Evolutionary conservation across 2,329 filamentous ascomycete species (phyloP), one percentile per base, ranked within the genome.

Genomic region (Hypoxylon sp.): DNA sequence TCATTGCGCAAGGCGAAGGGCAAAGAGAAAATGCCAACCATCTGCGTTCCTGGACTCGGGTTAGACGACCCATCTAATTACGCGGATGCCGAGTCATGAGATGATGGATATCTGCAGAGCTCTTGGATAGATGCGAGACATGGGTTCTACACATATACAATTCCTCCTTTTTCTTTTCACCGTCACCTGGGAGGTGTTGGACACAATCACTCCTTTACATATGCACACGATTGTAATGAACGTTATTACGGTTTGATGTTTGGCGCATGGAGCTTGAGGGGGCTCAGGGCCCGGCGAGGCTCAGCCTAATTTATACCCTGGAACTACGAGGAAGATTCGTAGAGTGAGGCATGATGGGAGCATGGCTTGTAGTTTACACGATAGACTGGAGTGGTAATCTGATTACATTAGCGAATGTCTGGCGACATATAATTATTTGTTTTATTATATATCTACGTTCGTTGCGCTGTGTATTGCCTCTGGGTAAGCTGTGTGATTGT

Each of bases 291-390:
- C 65, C 65, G 68, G 65, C 65, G 68, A 62, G 68, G 68, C 59
- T 52, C 22, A 57, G 39, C 61, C 17, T 52, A 52, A 39, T 65
- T 71, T 67, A 70, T 67, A 68, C 65, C 65, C 68, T 51, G 19
- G 55, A 35, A 31, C 37, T 53, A 17, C 47, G 31, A 59, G 48
- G 35, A 35, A 39, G 39, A 58, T 22, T n/a, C 24, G 17, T 26
- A 48, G 19, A 35, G 42, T 26, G 46, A 54, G 29, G 50, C 39
- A 53, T 17, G 58, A 61, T n/a, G 39, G 37, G 39, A 14, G 29
- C 50, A 17, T 48, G 29, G n/a, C 24, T 60, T 33, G 29, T 39
- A 48, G 31, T n/a, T n/a, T 22, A 35, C 13, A 8, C 29, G 4
- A 44, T 52, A 50, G 37, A 53, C 37, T 22, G 17, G 37, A 46